Base-by-base conservation (phyloP, 805 yeast species). In the Ogataea parapolymorpha region DNA sequence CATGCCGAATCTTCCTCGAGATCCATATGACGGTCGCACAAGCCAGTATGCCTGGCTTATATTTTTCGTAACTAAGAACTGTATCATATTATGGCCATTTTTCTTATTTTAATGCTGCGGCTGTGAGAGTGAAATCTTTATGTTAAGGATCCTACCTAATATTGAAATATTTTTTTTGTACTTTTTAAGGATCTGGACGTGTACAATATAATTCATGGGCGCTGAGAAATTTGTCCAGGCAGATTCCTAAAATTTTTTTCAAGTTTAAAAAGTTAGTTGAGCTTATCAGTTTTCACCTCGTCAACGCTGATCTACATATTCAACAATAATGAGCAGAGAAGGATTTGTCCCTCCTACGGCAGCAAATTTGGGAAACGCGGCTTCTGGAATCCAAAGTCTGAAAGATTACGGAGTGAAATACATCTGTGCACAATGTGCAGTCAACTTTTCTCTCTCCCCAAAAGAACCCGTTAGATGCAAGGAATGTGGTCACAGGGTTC, bases 401-500 rank as follows among this genome's bases (percentile, higher is more conserved):
- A 80, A 82, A 61, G 79, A 82, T 44, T 82, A 82, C 57, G 95
- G 96, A 42, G 93, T 89, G 55, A 86, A 85, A 58, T 91, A 91
- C 68, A 82, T 89, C 61, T 91, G 99, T 67, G 96, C 98, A 32
- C 93, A 88, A 71, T 93, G 99, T 68, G 95, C 97, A 7, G 79
- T 90, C 41, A 81, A 83, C 40, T 84, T 90, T 54, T 80, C 95
- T 3, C 77, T 93, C 53, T 82, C 88, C 39, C 88, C 91, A 68
- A 87, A 85, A 54, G 99, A 93, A 65, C 95, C 98, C 23, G 95
- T 93, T 50, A 85, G 98, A 71, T 93, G 99, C 71, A 90, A 89
- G 68, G 95, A 90, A 55, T 93, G 99, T 68, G 99, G 99, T 49
- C 98, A 93, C 71, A 84, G 99, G 70, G 97, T 93, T 46, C 72